A percentile compares a stretch with the other conserved stretches of the same genome.
Evolutionary conservation across 345 rosid genomes (phyloP).

Genomic region (Eucalyptus grandis): DNA sequence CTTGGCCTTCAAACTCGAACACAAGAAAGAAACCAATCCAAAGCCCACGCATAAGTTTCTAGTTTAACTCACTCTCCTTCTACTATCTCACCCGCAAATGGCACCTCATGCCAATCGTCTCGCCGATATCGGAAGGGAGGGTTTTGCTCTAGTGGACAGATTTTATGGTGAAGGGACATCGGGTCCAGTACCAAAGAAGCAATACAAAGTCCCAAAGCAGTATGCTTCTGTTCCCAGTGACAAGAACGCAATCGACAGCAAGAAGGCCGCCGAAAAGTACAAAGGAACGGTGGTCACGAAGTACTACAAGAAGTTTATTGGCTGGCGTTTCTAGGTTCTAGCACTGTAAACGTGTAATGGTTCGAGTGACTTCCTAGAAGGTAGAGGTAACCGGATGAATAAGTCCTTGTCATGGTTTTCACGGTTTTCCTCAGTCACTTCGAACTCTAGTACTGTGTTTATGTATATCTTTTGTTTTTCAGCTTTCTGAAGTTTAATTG

Average conservation of each 20-base stretch:
- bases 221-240: background rate
- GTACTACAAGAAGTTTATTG: background rate
- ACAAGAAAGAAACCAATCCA: background rate
- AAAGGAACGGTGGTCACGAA: background rate
- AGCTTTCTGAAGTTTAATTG: background rate
- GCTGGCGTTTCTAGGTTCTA: background rate
- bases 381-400: background rate
- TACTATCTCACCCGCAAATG: background rate
- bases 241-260: background rate
- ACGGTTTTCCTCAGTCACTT: background rate
- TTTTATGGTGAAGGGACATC: background rate
- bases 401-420: background rate
- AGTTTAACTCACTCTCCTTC: background rate
- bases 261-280: background rate
- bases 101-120: background rate
- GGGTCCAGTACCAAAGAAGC: background rate
- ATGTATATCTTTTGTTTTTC: background rate
- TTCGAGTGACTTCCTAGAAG: background rate
- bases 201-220: background rate
- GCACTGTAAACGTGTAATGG: background rate
- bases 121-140: background rate
- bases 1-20: background rate
- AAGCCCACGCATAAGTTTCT: background rate
- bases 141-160: background rate
- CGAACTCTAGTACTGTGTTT: background rate